phyloP scores from a whole-genome alignment of 2,329 filamentous ascomycete genomes.

The Colletotrichum siamense region DNA sequence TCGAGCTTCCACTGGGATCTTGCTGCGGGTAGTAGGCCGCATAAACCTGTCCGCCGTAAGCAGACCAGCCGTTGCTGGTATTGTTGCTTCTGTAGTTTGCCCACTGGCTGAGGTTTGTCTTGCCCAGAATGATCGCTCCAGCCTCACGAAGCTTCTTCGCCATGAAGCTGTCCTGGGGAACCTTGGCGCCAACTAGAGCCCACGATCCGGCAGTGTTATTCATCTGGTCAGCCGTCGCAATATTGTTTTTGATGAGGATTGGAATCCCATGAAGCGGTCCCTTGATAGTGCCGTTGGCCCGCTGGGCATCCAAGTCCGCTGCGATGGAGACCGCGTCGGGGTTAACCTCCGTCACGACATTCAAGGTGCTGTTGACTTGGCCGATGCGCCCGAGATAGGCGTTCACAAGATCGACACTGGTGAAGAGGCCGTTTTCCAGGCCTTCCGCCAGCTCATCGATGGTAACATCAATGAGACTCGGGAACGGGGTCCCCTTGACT shows the following conservation, averaged over 20 bases:
- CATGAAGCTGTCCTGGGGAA: constrained; percentile 61
- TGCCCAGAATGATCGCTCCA: constrained; percentile 68
- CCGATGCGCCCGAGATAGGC: constrained; percentile 30
- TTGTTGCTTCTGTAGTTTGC: constrained; percentile 64
- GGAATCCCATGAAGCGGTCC: constrained; percentile 66
- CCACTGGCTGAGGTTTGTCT: constrained; percentile 69
- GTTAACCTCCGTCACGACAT: constrained; percentile 40
- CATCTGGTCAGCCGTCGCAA: constrained; percentile 65
- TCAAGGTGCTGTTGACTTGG: constrained; percentile 29
- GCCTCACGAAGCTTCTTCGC: constrained; percentile 62
- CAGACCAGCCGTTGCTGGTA: constrained; percentile 67
- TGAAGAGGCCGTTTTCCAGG: constrained; percentile 36
- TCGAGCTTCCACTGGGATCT: constrained; percentile 66
- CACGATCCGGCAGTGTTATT: constrained; percentile 66
- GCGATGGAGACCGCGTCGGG: constrained; percentile 39
- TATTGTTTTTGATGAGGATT: constrained; percentile 70
- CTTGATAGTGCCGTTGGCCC: constrained; percentile 28
- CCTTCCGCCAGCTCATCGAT: constrained; percentile 37
- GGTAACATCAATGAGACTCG: constrained; percentile 35
- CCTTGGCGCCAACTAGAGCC: constrained; percentile 59
- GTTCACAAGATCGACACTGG: constrained; percentile 40
- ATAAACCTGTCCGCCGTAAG: constrained; percentile 65
- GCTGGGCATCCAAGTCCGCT: constrained; percentile 33
- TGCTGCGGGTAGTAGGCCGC: constrained; percentile 66
- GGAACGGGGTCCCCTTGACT: constrained; percentile 27